Evolutionary conservation across 1,284 basidiomycete species (phyloP).

Genomic region (Polyporus tsugae): DNA sequence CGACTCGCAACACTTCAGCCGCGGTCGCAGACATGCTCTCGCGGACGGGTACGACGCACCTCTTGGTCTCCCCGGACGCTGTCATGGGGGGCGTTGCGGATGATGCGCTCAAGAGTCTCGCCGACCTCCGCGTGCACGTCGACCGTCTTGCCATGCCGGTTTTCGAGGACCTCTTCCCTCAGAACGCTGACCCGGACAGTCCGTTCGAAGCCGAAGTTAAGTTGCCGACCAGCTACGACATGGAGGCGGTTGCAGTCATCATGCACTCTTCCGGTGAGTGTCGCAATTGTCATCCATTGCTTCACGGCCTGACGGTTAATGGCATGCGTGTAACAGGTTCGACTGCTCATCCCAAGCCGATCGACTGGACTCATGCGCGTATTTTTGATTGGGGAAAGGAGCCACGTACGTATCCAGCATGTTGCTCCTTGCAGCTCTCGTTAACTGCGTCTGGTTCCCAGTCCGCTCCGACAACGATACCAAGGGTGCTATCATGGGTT

Average conservation of each 20-base stretch:
- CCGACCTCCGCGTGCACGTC: constrained; percentile 6
- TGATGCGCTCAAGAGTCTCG: constrained; percentile 15
- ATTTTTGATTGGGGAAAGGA: constrained; percentile 1
- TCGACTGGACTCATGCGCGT: constrained; percentile 1
- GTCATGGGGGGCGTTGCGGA: constrained; percentile 18
- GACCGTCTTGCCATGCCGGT: constrained; percentile 21
- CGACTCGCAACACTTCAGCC: constrained; percentile 47
- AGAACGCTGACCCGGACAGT: background rate
- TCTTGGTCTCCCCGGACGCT: constrained; percentile 42
- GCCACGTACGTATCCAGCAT: background rate
- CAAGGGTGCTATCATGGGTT: constrained; percentile 17
- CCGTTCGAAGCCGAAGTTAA: constrained; percentile 20
- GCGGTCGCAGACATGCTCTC: constrained; percentile 47
- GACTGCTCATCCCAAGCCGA: constrained; percentile 14
- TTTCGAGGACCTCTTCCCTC: constrained; percentile 31
- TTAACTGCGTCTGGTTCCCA: background rate
- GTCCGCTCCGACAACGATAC: constrained; percentile 15
- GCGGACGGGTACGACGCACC: constrained; percentile 37
- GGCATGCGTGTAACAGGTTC: background rate
- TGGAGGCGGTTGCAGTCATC: constrained; percentile 19
- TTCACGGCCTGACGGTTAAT: background rate
- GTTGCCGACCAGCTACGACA: constrained; percentile 19
- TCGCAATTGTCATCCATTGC: constrained; percentile 7
- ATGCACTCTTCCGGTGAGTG: constrained; percentile 35
- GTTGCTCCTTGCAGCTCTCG: background rate